Evolutionary conservation across 257 asterid species (phyloP), one percentile per base, ranked within the genome.

Genomic region (Lithospermum erythrorhizon): DNA sequence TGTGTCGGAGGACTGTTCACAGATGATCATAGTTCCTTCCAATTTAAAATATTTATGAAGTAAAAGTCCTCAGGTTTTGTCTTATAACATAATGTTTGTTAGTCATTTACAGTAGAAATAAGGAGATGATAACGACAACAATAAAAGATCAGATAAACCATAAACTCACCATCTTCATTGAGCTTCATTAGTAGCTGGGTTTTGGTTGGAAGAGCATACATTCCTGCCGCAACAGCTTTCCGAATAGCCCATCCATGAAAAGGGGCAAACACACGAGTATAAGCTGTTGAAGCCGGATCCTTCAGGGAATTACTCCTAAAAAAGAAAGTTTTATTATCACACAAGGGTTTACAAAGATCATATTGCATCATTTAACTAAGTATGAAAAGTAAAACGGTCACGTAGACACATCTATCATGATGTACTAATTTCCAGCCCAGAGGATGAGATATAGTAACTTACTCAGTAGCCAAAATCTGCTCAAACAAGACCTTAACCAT

Each of bases 201-300:
- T 67, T 79, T 89, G 3, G 95, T 82, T 19, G 98, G 98, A 68
- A 91, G 94, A 59, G 88, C 89, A 76, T 87, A 91, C 98, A 91
- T 87, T 51, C 98, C 98, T 1, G 94, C 95, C 57, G 71, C 75
- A 25, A 86, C 95, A 59, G 98, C 95, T 76, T 81, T 87, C 81
- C 96, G 76, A 56, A 91, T 85, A 58, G 83, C 90, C 98, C 98
- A 87, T 64, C 85, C 87, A 73, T 91, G 98, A 75, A 83, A 67
- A 20, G 98, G 98, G 70, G 98, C 89, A 73, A 87, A 83, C 17
- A 91, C 98, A 67, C 79, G 85, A 20, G 93, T 63, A 77, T 90
- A 90, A 45, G 98, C 94, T 66, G 75, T 91, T 24, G 96, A 87
- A 29, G 98, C 96, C 25, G 98, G 85, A 70, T 78, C 87, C 77